These are phyloP conservation scores for Tetracentron sinense DNA, from an alignment of 164 flowering plant genomes.

Conservation along the genomic window DNA sequence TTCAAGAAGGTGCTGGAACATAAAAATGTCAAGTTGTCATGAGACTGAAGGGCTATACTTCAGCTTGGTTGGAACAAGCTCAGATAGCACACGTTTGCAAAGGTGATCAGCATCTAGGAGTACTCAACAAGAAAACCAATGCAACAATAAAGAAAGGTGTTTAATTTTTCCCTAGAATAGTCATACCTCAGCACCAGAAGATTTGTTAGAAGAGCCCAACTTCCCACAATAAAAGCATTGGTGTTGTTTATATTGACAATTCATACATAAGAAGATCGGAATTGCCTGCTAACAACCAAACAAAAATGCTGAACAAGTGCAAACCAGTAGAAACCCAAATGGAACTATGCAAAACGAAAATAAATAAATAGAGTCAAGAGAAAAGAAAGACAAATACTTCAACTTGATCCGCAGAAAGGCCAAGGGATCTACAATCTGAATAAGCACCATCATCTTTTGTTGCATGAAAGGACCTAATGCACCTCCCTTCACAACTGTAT, in stretches of 20 bases:
- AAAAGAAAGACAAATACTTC: slow-evolving; percentile 34
- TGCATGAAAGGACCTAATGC: slow-evolving; percentile 86
- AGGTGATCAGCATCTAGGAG: too few relatives aligned
- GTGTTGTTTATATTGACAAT: slow-evolving; percentile 66
- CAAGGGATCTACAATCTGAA: slow-evolving; percentile 55
- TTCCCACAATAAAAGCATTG: slow-evolving; percentile 82
- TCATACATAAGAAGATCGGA: slow-evolving; percentile 46
- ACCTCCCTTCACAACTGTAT: slow-evolving; percentile 79
- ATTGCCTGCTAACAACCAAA: slow-evolving; percentile 44
- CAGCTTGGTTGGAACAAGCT: too few relatives aligned
- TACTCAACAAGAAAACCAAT: too few relatives aligned
- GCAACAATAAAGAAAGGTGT: too few relatives aligned
- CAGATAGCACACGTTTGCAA: too few relatives aligned
- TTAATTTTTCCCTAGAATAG: too few relatives aligned
- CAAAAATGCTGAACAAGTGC: neutral
- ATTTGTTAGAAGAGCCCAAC: slow-evolving; percentile 69
- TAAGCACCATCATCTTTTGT: slow-evolving; percentile 49
- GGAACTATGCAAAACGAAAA: neutral
- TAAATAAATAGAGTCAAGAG: neutral
- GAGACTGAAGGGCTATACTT: too few relatives aligned
- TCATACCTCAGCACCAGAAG: slow-evolving; percentile 65
- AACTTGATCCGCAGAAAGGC: slow-evolving; percentile 41
- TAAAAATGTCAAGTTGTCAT: too few relatives aligned
- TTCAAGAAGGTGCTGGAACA: too few relatives aligned
- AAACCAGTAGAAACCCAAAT: neutral